A percentile compares a stretch with the other conserved stretches of the same genome.
Conservation (phyloP, 176 grass and related monocot species). For the bread wheat (Triticum aestivum) region DNA sequence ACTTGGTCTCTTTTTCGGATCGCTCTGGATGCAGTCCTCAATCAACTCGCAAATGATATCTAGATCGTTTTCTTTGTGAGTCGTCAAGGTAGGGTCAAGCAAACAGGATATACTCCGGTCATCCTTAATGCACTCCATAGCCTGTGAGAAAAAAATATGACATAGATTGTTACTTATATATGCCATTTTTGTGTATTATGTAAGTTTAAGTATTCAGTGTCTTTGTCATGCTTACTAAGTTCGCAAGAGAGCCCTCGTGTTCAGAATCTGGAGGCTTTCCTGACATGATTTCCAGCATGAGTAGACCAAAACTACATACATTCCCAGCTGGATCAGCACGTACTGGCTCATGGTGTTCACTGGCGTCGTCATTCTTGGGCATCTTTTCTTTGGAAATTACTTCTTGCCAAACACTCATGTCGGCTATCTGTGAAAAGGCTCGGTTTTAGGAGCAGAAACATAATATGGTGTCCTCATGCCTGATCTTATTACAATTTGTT, state of each 20-base stretch:
- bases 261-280: slow-evolving; percentile 67
- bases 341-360: slow-evolving; percentile 43
- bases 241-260: slow-evolving; percentile 60
- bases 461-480: background rate
- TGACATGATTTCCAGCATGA: slow-evolving; percentile 95
- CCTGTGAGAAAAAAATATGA: slow-evolving; percentile 44
- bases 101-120: slow-evolving; percentile 49
- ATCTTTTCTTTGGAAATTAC: slow-evolving; percentile 57
- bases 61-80: slow-evolving; percentile 73
- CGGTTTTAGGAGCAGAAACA: background rate
- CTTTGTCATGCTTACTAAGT: slow-evolving; percentile 55
- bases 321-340: slow-evolving; percentile 77
- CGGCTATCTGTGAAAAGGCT: slow-evolving; percentile 59
- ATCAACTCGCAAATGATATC: slow-evolving; percentile 72
- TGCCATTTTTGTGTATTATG: slow-evolving; percentile 5
- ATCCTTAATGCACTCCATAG: slow-evolving; percentile 71
- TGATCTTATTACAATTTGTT: background rate
- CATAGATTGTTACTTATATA: slow-evolving; percentile 31
- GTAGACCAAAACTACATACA: slow-evolving; percentile 81
- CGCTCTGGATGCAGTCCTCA: slow-evolving; percentile 62
- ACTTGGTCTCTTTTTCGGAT: slow-evolving; percentile 74
- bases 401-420: slow-evolving; percentile 77
- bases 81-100: slow-evolving; percentile 69
- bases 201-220: slow-evolving; percentile 6
- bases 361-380: slow-evolving; percentile 38